Base-by-base conservation (phyloP, 1,284 basidiomycete species). In the Clitocybe nebularis region DNA sequence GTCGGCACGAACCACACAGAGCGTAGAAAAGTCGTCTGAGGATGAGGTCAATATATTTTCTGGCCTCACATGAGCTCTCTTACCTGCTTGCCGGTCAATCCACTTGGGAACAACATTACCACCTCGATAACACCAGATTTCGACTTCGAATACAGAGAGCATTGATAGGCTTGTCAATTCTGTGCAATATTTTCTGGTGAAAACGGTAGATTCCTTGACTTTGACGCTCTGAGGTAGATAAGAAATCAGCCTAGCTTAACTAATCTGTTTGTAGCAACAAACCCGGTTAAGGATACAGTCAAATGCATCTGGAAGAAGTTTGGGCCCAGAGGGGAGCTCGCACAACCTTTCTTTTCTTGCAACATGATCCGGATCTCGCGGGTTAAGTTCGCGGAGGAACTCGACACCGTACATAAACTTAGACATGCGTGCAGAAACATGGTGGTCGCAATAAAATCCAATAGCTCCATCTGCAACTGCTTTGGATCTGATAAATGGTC, bases 401-500 rank as follows among this genome's bases (percentile, higher is more conserved):
- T 88, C 84, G 35, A 88, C 84, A 13, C 85, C 85, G 54, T 88
- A 89, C 75, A 86, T 80, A 58, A 81, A 85, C 58, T 74, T 85
- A 30, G 82, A 81, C 66, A 87, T 77, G 28, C 85, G 75, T 23
- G 84, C 82, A 5, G 81, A 82, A 47, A 88, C 84, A 51, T 86
- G 81, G 48, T 88, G 85, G 56, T 89, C 85, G 51, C 81, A 84
- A 60, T 86, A 88, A 62, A 88, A 89, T 9, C 85, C 84, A 49
- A 88, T 78, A 1, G 84, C 84, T 13, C 85, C 85, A 51, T 89
- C 84, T 23, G 85, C 84, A 4, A 88, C 85, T 4, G 84, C 84
- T 60, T 88, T 88, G 13, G 85, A 87, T 16, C 84, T 87, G 49
- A 23, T 49, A 24, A 24, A 13, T 20, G n/a, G n/a, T n/a, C n/a